A percentile compares a stretch with the other conserved stretches of the same genome.
Conservation (phyloP, 179 eudicot genomes). For the Silene coronaria region DNA sequence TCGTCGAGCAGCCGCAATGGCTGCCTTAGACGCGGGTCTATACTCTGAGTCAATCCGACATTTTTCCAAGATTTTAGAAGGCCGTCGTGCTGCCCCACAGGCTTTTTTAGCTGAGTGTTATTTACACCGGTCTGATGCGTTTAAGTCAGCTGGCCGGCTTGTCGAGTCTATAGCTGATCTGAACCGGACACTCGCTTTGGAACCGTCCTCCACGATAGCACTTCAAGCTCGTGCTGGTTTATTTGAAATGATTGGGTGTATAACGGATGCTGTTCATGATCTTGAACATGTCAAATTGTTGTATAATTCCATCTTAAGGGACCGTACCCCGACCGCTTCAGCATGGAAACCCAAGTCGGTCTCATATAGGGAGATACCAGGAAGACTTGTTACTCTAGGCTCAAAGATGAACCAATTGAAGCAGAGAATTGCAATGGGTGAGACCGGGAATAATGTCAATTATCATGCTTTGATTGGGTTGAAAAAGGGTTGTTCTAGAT, state of each 20-base stretch:
- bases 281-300: constrained; percentile 83
- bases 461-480: constrained; percentile 74
- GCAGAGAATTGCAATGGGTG: constrained; percentile 68
- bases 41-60: constrained; percentile 78
- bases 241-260: constrained; percentile 66
- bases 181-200: constrained; percentile 64
- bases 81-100: constrained; percentile 87
- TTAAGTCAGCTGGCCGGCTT: constrained; percentile 47
- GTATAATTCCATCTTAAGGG: constrained; percentile 65
- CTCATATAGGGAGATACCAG: constrained; percentile 68
- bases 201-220: constrained; percentile 61
- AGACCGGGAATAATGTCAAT: constrained; percentile 58
- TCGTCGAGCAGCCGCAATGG: constrained; percentile 77
- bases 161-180: constrained; percentile 82
- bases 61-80: constrained; percentile 80
- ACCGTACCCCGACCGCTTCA: constrained; percentile 73
- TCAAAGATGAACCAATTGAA: constrained; percentile 62
- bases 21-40: constrained; percentile 84
- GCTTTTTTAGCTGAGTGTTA: constrained; percentile 84
- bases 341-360: constrained; percentile 68
- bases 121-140: constrained; percentile 69
- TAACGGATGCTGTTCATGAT: constrained; percentile 81
- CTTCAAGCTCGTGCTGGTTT: constrained; percentile 55
- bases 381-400: constrained; percentile 47
- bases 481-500: constrained; percentile 68